Conservation (phyloP, 2,329 filamentous ascomycete species). For the Penicillium sp. region DNA sequence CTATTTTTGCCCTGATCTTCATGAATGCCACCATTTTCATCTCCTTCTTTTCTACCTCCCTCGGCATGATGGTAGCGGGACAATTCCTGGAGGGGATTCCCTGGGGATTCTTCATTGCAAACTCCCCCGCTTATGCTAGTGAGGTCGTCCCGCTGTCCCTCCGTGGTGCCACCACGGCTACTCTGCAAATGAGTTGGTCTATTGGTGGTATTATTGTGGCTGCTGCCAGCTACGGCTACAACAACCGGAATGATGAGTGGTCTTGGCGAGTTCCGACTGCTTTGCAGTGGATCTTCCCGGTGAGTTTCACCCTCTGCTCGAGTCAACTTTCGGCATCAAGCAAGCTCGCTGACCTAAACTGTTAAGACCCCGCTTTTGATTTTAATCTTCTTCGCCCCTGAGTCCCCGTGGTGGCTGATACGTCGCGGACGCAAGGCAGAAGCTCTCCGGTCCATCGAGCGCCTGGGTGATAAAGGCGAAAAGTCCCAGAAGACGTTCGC, state of each 20-base stretch:
- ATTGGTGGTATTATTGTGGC: slow-evolving; percentile 35
- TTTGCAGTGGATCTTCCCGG: slow-evolving; percentile 35
- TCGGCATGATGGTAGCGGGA: slow-evolving; percentile 42
- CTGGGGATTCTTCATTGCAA: slow-evolving; percentile 38
- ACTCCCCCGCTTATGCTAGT: slow-evolving; percentile 33
- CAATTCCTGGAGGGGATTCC: slow-evolving; percentile 34
- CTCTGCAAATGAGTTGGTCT: slow-evolving; percentile 35
- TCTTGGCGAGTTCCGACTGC: slow-evolving; percentile 31
- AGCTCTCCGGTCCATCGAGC: slow-evolving; percentile 28
- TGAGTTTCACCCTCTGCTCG: slow-evolving; percentile 12
- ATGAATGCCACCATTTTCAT: slow-evolving; percentile 63
- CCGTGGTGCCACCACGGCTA: slow-evolving; percentile 30
- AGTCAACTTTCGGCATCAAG: too few species aligned
- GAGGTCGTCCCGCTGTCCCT: slow-evolving; percentile 32
- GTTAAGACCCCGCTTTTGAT: slow-evolving; percentile 32
- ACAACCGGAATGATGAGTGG: slow-evolving; percentile 25
- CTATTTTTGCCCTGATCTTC: slow-evolving; percentile 57
- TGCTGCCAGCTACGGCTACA: slow-evolving; percentile 26
- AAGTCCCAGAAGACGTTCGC: slow-evolving; percentile 26
- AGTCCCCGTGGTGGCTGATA: slow-evolving; percentile 34
- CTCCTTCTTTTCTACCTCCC: slow-evolving; percentile 58
- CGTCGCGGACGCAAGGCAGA: slow-evolving; percentile 29
- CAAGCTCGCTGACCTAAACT: too few species aligned
- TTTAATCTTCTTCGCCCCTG: slow-evolving; percentile 31
- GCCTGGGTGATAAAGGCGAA: slow-evolving; percentile 23